Percentiles rank a stretch among this genome's conserved stretches.
These are phyloP conservation scores for Ordospora colligata DNA, from an alignment of 371 early-diverging fungal genomes.

Conservation along the genomic window DNA sequence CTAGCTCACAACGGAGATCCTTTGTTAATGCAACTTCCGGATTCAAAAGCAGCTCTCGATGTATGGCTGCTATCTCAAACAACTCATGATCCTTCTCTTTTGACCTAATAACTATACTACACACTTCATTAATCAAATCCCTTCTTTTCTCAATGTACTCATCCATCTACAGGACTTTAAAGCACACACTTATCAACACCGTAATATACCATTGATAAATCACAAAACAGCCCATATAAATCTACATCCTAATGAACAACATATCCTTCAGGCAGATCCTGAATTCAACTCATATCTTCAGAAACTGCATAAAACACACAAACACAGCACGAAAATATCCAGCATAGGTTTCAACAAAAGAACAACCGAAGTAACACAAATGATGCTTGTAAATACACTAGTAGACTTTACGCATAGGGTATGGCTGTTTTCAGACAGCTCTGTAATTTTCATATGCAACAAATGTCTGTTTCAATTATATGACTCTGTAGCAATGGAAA, in stretches of 20 bases:
- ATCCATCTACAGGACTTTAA: neutral
- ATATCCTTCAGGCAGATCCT: neutral
- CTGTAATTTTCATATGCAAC: conserved; percentile 35
- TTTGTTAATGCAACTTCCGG: neutral
- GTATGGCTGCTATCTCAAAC: neutral
- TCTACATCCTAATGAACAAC: neutral
- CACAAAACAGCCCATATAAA: neutral
- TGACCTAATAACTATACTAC: neutral
- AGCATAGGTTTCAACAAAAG: neutral
- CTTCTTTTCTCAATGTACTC: neutral
- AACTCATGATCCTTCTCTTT: neutral
- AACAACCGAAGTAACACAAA: neutral
- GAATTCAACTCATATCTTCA: neutral
- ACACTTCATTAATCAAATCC: neutral
- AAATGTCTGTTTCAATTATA: conserved; percentile 37
- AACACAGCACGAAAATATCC: neutral
- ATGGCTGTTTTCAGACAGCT: conserved; percentile 34
- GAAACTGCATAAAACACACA: neutral
- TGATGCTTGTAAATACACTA: conserved; percentile 19
- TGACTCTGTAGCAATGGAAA: neutral
- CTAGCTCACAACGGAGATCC: neutral
- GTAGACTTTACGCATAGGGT: conserved; percentile 22
- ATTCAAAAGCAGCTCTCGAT: conserved; percentile 18
- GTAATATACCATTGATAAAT: no score
- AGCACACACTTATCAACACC: neutral